Conservation (phyloP, 768 basidiomycete species). For the Galerina marginata region DNA sequence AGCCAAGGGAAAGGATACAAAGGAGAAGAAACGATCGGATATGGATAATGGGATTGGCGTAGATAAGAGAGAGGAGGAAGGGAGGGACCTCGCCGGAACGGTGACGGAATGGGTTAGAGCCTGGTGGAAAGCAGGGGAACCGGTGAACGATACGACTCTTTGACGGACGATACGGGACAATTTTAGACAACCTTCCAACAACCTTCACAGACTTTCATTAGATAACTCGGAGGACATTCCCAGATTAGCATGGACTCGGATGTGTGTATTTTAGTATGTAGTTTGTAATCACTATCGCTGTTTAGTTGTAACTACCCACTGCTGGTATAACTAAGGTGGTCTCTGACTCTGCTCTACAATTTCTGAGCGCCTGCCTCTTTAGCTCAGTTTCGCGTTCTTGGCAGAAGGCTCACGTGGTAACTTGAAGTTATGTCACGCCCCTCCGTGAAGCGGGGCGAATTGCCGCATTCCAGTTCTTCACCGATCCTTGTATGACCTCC, state of each 20-base stretch:
- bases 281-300: background rate
- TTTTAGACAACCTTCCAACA: background rate
- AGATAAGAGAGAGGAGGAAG: slow-evolving; percentile 47
- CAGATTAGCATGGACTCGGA: background rate
- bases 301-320: too few species aligned
- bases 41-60: slow-evolving; percentile 39
- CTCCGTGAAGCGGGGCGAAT: background rate
- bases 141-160: background rate
- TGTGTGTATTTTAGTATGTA: background rate
- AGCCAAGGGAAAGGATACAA: slow-evolving; percentile 48
- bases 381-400: background rate
- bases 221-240: background rate
- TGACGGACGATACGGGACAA: background rate
- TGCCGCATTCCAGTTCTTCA: background rate
- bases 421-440: slow-evolving; percentile 7
- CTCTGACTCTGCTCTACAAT: too few species aligned
- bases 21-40: slow-evolving; percentile 52
- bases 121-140: slow-evolving; percentile 30
- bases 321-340: too few species aligned
- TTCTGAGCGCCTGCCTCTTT: background rate
- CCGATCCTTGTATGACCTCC: slow-evolving; percentile 18
- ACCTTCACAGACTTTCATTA: background rate
- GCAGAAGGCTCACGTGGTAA: slow-evolving; percentile 13
- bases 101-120: slow-evolving; percentile 57
- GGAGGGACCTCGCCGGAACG: slow-evolving; percentile 48